A percentile compares a stretch with the other conserved stretches of the same genome.
These are phyloP conservation scores for Sanghuangporus baumii DNA, from an alignment of 1,284 basidiomycete species.

Conservation along the genomic window DNA sequence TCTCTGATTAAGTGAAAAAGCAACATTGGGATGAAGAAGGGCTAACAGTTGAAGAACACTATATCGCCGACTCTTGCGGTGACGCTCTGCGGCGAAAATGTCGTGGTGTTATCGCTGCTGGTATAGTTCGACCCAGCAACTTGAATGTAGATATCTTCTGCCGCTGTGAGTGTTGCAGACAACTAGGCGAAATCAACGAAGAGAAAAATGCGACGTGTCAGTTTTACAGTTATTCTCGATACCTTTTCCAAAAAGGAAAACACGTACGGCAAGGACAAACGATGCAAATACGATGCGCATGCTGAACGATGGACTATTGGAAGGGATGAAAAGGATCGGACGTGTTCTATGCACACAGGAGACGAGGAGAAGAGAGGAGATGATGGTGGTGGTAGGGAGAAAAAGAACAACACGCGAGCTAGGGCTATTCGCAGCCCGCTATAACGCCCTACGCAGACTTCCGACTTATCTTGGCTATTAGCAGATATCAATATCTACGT, in stretches of 20 bases:
- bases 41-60: constrained; percentile 51
- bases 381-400: not conserved
- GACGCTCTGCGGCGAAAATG: constrained; percentile 44
- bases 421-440: not conserved
- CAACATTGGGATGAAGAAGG: not conserved
- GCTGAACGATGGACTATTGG: not conserved
- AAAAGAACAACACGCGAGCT: not conserved
- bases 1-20: not conserved
- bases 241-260: not conserved
- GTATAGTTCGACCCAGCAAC: constrained; percentile 42
- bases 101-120: constrained; percentile 31
- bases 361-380: not conserved
- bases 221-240: not conserved
- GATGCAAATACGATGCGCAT: not conserved
- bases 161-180: constrained; percentile 13
- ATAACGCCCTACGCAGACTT: not conserved
- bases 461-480: not conserved
- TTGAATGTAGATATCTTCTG: constrained; percentile 37
- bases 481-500: not conserved
- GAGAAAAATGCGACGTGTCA: not conserved
- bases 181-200: not conserved
- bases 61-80: constrained; percentile 41
- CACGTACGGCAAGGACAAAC: not conserved
- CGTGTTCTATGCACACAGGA: not conserved
- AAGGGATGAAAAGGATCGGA: not conserved